These are phyloP conservation scores for Cotoneaster glaucophyllus DNA, from an alignment of 306 rosid species.

Conservation along the genomic window DNA sequence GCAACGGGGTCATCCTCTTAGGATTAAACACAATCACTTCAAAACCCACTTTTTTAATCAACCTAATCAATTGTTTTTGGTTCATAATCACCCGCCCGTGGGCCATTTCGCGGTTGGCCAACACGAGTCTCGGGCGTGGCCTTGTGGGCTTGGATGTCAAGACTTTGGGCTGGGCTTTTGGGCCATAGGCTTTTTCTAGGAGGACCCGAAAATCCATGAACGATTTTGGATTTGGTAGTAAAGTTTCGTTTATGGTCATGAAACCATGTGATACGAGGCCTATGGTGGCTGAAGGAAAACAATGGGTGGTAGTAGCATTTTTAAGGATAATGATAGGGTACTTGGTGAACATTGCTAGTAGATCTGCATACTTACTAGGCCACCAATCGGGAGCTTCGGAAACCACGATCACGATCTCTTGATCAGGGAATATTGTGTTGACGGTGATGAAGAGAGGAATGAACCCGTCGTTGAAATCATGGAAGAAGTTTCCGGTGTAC, in stretches of 20 bases:
- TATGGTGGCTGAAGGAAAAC: constrained; percentile 28
- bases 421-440: constrained; percentile 15
- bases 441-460: constrained; percentile 53
- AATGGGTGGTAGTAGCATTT: constrained; percentile 21
- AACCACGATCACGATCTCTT: constrained; percentile 30
- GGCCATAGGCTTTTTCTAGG: constrained; percentile 6
- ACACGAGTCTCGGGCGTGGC: constrained; percentile 8
- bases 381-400: constrained; percentile 27
- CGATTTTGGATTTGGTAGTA: constrained; percentile 33
- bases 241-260: constrained; percentile 24
- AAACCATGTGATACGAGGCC: constrained; percentile 45
- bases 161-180: neutral
- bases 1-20: neutral
- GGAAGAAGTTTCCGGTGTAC: constrained; percentile 48
- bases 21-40: constrained; percentile 32
- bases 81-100: constrained; percentile 17
- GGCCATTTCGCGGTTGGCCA: neutral
- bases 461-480: constrained; percentile 46
- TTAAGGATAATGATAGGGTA: constrained; percentile 18
- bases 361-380: constrained; percentile 31
- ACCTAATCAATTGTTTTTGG: constrained; percentile 2
- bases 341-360: constrained; percentile 18
- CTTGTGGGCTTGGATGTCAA: neutral
- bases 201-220: constrained; percentile 21
- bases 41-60: constrained; percentile 24